phyloP scores from a whole-genome alignment of 2,329 filamentous ascomycete genomes.

The Aurifilum marmelostoma region DNA sequence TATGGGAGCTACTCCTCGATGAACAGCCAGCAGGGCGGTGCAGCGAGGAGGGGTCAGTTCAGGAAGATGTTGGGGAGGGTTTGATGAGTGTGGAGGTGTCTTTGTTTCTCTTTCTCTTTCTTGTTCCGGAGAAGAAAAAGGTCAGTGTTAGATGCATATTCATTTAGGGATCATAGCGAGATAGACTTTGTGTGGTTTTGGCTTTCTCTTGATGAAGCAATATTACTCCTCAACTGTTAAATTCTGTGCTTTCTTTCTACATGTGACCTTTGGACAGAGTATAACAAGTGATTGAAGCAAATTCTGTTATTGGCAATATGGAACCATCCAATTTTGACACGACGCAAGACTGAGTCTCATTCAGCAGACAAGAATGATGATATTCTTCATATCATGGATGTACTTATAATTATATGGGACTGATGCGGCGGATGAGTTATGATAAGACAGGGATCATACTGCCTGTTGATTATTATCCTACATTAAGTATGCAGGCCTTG shows the following conservation, averaged over 20 bases:
- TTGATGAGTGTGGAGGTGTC: too few relatives aligned
- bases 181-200: neutral
- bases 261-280: neutral
- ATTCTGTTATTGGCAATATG: neutral
- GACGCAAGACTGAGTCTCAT: neutral
- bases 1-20: conserved; percentile 17
- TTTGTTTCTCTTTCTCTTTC: too few relatives aligned
- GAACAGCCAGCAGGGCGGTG: conserved; percentile 13
- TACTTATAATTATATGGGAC: too few relatives aligned
- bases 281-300: neutral
- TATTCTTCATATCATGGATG: neutral
- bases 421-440: too few relatives aligned
- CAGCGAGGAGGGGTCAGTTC: conserved; percentile 22
- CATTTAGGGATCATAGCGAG: neutral
- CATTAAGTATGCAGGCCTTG: neutral
- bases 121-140: too few relatives aligned
- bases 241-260: neutral
- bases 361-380: neutral
- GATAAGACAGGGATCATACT: too few relatives aligned
- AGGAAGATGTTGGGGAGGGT: conserved; percentile 29
- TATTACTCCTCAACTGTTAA: neutral
- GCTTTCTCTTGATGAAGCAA: neutral
- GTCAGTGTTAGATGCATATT: neutral
- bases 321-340: neutral
- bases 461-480: too few relatives aligned